Base-by-base conservation (phyloP, 2,329 filamentous ascomycete genomes). In the Calonectria hongkongensis region DNA sequence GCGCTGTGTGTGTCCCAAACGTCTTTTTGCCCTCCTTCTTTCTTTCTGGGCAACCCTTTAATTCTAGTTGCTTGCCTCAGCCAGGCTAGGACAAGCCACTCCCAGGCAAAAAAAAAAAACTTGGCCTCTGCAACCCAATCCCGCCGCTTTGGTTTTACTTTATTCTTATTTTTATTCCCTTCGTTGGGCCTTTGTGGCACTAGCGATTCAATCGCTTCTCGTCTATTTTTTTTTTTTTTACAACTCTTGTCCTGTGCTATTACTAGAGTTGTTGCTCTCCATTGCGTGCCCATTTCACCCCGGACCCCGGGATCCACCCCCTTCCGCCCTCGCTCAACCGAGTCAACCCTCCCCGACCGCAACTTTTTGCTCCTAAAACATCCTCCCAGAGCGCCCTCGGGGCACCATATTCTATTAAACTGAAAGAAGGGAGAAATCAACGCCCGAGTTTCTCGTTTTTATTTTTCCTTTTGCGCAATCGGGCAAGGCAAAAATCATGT, bases 261-360 rank as follows among this genome's bases (percentile, higher is more conserved):
- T 33, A 21, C 21, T 54, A 33, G 33, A 63, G 56, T 36, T 68
- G 54, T 68, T 62, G 66, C 47, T 56, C n/a, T 12, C 15, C 15
- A 27, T 33, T 13, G n/a, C 48, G 27, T 33, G 60, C 21, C 66
- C 47, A 27, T 47, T 27, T 21, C 21, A 21, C 65, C n/a, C 50
- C 66, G 45, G 56, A 60, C 25, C 27, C 47, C 45, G 39, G 66
- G 66, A 63, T 64, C 66, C 66, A 64, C 66, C 56, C 18, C 54
- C 45, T 54, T 64, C 66, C 66, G 36, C 36, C 10, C 36, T 48
- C 43, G 36, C 33, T 36, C 33, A 36, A 36, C 33, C 33, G 33
- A 36, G 33, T 41, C 56, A 39, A 54, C 41, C 33, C 9, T 64
- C 56, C 41, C 66, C 66, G n/a, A 63, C 45, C 33, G 18, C 43